Evolutionary conservation across 495 filamentous ascomycete species (phyloP).

Genomic region (Penicillium canariense): DNA sequence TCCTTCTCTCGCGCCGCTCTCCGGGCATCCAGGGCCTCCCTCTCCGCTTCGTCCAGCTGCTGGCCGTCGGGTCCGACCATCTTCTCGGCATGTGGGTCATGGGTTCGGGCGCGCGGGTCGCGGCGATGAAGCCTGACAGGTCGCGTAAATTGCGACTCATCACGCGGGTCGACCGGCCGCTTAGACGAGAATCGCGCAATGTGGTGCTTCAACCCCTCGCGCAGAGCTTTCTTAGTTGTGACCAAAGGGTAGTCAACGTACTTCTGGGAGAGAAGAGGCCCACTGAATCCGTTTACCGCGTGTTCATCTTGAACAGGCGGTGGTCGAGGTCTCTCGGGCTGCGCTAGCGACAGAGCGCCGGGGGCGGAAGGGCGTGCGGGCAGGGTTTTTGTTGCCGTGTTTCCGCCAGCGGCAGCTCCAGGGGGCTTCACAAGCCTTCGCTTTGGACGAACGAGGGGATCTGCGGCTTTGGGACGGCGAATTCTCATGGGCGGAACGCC

Average conservation of each 20-base stretch:
- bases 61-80: constrained; percentile 42
- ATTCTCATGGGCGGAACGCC: constrained; percentile 41
- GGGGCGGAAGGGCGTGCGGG: constrained; percentile 23
- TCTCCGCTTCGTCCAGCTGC: constrained; percentile 59
- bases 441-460: constrained; percentile 69
- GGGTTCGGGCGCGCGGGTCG: constrained; percentile 71
- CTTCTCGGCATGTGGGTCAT: constrained; percentile 39
- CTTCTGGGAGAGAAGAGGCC: constrained; percentile 46
- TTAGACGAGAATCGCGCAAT: constrained; percentile 72
- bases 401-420: constrained; percentile 17
- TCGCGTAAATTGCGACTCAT: constrained; percentile 78
- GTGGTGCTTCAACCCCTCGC: constrained; percentile 81
- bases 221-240: constrained; percentile 74
- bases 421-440: constrained; percentile 41
- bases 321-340: constrained; percentile 16
- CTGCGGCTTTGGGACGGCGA: constrained; percentile 48
- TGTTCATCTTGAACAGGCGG: constrained; percentile 34
- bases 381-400: constrained; percentile 24
- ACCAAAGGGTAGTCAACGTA: constrained; percentile 69
- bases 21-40: constrained; percentile 65
- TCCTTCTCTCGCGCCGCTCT: constrained; percentile 79
- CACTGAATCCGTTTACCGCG: constrained; percentile 59
- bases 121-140: constrained; percentile 87
- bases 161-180: constrained; percentile 63
- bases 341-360: constrained; percentile 7